These are phyloP conservation scores for Phlyctochytrium planicorne DNA, from an alignment of 192 early-diverging fungal genomes.

Conservation along the genomic window DNA sequence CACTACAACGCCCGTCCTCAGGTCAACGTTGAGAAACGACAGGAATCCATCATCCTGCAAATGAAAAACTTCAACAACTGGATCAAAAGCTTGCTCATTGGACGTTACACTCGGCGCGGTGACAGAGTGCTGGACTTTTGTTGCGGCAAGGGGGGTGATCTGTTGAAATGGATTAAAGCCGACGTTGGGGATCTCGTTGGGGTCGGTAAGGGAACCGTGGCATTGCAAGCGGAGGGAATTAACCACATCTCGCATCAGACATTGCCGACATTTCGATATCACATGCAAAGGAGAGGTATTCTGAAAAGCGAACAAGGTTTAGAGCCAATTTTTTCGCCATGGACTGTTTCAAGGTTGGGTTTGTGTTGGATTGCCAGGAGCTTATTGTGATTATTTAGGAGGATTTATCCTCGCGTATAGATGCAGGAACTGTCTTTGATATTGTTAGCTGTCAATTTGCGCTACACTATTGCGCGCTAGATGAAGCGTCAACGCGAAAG, in stretches of 20 bases:
- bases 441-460: conserved; percentile 96
- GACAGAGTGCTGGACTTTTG: conserved; percentile 82
- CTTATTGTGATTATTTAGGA: conserved; percentile 9
- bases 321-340: conserved; percentile 74
- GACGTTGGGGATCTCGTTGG: conserved; percentile 74
- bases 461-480: conserved; percentile 92
- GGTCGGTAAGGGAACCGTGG: conserved; percentile 51
- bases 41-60: conserved; percentile 82
- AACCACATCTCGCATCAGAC: conserved; percentile 49
- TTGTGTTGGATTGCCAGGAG: conserved; percentile 6
- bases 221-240: neutral
- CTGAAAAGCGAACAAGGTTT: conserved; percentile 59
- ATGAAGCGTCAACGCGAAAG: conserved; percentile 64
- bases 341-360: conserved; percentile 78
- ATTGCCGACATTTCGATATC: conserved; percentile 83
- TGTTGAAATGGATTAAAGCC: conserved; percentile 65
- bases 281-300: conserved; percentile 75
- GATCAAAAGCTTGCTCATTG: conserved; percentile 88
- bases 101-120: conserved; percentile 52
- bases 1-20: conserved; percentile 72
- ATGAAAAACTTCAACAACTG: conserved; percentile 96
- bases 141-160: conserved; percentile 94
- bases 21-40: conserved; percentile 67
- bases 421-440: conserved; percentile 54
- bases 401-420: neutral